Conservation (phyloP, 1,139 yeast genomes). For the Suhomyces chickasaworum region DNA sequence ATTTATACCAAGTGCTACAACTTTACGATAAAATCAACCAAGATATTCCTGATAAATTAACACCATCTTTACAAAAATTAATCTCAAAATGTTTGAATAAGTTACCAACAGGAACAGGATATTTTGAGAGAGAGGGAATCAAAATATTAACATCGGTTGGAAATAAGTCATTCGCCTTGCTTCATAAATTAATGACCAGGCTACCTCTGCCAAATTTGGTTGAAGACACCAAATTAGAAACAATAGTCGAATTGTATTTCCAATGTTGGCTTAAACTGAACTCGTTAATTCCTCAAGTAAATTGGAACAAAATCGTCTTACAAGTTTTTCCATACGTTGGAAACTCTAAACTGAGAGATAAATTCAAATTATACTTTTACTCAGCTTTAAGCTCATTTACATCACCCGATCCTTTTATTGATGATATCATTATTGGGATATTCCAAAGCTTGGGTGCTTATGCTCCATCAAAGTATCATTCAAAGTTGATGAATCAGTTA, state of each 20-base stretch:
- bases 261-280: slow-evolving; percentile 33
- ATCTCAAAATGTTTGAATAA: slow-evolving; percentile 2
- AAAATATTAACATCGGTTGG: neutral
- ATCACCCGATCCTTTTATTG: slow-evolving; percentile 25
- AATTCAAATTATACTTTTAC: slow-evolving; percentile 35
- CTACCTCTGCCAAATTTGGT: slow-evolving; percentile 32
- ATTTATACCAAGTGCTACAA: slow-evolving; percentile 12
- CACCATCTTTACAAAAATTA: slow-evolving; percentile 7
- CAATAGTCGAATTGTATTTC: slow-evolving; percentile 31
- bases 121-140: neutral
- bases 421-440: slow-evolving; percentile 25
- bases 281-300: slow-evolving; percentile 22
- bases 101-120: neutral
- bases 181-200: slow-evolving; percentile 34
- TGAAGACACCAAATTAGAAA: slow-evolving; percentile 27
- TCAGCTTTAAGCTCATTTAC: slow-evolving; percentile 29
- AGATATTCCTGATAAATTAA: slow-evolving; percentile 6
- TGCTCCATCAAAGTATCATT: slow-evolving; percentile 30
- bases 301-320: slow-evolving; percentile 42
- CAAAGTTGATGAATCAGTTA: slow-evolving; percentile 27
- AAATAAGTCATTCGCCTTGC: slow-evolving; percentile 4
- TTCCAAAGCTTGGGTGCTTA: slow-evolving; percentile 30
- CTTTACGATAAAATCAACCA: slow-evolving; percentile 10
- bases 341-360: slow-evolving; percentile 39
- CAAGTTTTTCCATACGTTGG: slow-evolving; percentile 48